Evolutionary conservation across 1,284 basidiomycete species (phyloP), one percentile per base, ranked within the genome.

Genomic region (Puccinia coronata): DNA sequence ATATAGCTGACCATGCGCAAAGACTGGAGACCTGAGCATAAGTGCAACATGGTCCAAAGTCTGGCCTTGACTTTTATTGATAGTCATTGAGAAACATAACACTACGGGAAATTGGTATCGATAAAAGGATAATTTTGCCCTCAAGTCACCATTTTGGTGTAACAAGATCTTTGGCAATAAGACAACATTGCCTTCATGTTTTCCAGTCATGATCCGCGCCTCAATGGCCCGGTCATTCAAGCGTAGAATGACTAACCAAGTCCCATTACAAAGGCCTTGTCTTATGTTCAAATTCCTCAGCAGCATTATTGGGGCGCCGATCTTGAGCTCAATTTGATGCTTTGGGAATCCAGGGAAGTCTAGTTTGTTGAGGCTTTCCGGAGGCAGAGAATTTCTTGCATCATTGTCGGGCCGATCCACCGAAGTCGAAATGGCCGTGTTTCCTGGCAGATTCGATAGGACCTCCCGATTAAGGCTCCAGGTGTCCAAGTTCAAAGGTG

Each of bases 1-100:
- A 43, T 69, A 69, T 36, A 69, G 39, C n/a, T 69, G 65, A 11
- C 41, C 65, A 69, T 69, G 65, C 4, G 28, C 12, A 25, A 69
- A 69, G 43, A n/a, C 63, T 34, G 34, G 34, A 11, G 65, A 36
- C 28, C 43, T 41, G 5, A 69, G 39, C n/a, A 41, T 41, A 25
- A 69, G 8, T 9, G 12, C 65, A 6, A 55, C 39, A 18, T 53
- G 9, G 31, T 82, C 83, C 1, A 86, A 83, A 16, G 87, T 88
- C 81, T 89, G 88, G 0, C 88, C 88, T 83, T 89, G 88, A 0
- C 86, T 55, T 80, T 88, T 88, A 83, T 89, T 88, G 82, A 89
- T 87, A 5, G 85, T 87, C 77, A 88, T 86, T 11, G 86, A 85
- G 85, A 88, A 88, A 16, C 87, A 87, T 0, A 88, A 84, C 0